Evolutionary conservation across 2,329 filamentous ascomycete genomes (phyloP).

Genomic region (Aureobasidium subglaciale): DNA sequence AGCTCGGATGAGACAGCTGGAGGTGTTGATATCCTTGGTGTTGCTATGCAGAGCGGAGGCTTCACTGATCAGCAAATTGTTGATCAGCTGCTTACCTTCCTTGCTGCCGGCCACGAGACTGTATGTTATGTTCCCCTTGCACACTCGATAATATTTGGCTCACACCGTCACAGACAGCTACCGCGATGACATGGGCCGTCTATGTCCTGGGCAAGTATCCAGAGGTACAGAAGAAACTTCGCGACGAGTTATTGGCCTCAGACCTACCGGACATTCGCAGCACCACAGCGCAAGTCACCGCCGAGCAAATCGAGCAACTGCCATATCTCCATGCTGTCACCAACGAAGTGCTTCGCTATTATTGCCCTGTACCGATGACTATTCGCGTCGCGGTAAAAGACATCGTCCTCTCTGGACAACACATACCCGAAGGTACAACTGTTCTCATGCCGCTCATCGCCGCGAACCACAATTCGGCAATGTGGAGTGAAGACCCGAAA

Average conservation of each 20-base stretch:
- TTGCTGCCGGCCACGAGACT: constrained; percentile 63
- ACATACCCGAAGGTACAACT: constrained; percentile 34
- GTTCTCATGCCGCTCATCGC: constrained; percentile 35
- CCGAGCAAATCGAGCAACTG: constrained; percentile 35
- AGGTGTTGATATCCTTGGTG: constrained; percentile 36
- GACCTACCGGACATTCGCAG: constrained; percentile 33
- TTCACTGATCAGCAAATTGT: constrained; percentile 48
- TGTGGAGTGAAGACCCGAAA: constrained; percentile 38
- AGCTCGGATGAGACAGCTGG: constrained; percentile 21
- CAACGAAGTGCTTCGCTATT: constrained; percentile 28
- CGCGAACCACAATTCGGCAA: constrained; percentile 34
- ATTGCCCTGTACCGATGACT: constrained; percentile 20
- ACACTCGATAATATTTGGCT: background rate
- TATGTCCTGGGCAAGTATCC: constrained; percentile 63
- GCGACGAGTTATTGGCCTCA: constrained; percentile 56
- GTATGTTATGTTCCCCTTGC: background rate
- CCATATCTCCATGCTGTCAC: constrained; percentile 41
- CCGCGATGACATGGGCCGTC: constrained; percentile 66
- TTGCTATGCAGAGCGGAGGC: constrained; percentile 45
- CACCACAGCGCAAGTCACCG: constrained; percentile 35
- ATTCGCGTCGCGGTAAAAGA: constrained; percentile 18
- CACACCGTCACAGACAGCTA: constrained; percentile 46
- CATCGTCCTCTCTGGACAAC: constrained; percentile 23
- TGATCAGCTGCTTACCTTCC: constrained; percentile 50
- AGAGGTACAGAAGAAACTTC: constrained; percentile 58